Base-by-base conservation (phyloP, 2,329 filamentous ascomycete genomes). In the Clonostachys rhizophaga region DNA sequence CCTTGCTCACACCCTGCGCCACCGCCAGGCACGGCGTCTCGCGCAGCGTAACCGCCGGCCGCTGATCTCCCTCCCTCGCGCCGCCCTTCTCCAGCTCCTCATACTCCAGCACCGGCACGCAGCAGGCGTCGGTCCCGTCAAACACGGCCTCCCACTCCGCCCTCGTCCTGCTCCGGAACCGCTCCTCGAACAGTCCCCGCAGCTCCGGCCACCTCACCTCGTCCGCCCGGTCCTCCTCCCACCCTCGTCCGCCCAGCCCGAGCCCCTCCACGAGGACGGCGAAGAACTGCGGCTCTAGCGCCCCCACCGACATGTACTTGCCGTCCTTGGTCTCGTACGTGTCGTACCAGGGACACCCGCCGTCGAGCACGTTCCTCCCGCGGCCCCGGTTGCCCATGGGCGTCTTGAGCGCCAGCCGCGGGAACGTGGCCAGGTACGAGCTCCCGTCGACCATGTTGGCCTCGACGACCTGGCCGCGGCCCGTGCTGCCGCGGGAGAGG, bases 361-460 rank as follows among this genome's bases (percentile, higher is more conserved):
- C 84, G 67, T 97, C 92, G 42, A 97, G 69, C 48, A 86, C 57
- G 64, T 96, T 96, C 47, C 77, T 74, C 0, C 92, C 92, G 43
- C 91, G 74, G 24, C 80, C 75, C 5, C 65, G 64, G 55, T 71
- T 63, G 73, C 89, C 91, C 37, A 83, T 61, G 1, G 79, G 75
- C 7, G 74, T 83, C 60, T 85, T 84, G 51, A 76, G 72, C 30
- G 75, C 74, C 50, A 95, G 71, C 34, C 92, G 76, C 45, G 88
- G 85, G 68, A 92, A 92, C 0, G 84, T 86, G 2, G 86, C 84
- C 24, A 97, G 70, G 64, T 92, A 92, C 35, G 83, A 80, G 18
- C 79, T 81, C 9, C 92, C 92, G 68, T 97, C 92, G 12, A 96
- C 92, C 92, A 97, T 97, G 65, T 95, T 96, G 14, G 89, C 89